Conservation (phyloP, 2,329 filamentous ascomycete species). For the Aspergillus quadrilineatus region DNA sequence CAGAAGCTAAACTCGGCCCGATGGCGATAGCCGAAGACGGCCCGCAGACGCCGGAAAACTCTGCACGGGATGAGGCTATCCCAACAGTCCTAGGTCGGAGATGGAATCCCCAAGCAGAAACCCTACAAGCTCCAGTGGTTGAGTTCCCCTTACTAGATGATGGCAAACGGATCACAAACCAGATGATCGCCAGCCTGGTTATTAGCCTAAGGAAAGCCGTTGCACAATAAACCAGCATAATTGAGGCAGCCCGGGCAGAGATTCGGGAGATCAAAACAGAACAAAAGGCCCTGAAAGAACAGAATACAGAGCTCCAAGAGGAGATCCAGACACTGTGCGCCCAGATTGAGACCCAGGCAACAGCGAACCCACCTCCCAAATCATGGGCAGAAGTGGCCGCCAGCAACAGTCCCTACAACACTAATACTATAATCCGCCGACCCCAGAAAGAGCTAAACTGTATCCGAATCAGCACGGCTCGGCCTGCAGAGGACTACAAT, state of each 20-base stretch:
- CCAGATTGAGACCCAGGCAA: neutral
- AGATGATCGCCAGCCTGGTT: neutral
- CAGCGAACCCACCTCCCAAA: neutral
- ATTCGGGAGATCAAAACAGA: neutral
- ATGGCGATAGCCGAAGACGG: neutral
- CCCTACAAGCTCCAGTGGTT: neutral
- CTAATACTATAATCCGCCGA: neutral
- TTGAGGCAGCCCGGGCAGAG: neutral
- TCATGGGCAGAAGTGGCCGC: neutral
- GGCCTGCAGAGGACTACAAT: neutral
- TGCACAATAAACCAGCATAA: neutral
- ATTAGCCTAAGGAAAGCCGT: neutral
- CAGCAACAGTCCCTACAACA: neutral
- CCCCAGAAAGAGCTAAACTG: neutral
- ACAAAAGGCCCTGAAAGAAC: neutral
- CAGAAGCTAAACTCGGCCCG: neutral
- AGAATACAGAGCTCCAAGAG: neutral
- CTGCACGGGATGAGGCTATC: neutral
- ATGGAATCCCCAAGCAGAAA: neutral
- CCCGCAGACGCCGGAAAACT: neutral
- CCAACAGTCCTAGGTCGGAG: neutral
- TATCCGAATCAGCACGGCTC: neutral
- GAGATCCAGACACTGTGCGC: neutral
- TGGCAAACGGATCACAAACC: neutral
- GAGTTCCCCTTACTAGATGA: neutral